Evolutionary conservation across 331 rosid species (phyloP).

Genomic region (Spiraea crenata): DNA sequence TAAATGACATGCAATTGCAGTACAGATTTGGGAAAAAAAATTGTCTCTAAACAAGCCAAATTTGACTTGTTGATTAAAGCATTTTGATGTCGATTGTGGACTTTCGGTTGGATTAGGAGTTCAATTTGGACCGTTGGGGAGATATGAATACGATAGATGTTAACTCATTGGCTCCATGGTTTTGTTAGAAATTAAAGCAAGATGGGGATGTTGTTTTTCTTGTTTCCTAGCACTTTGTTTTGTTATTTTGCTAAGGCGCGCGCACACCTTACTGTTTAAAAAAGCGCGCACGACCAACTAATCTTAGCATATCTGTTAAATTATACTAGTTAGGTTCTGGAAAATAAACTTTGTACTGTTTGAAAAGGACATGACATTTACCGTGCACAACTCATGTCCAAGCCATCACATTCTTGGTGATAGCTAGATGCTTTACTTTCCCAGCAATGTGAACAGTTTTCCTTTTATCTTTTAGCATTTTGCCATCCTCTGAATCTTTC

Average conservation of each 20-base stretch:
- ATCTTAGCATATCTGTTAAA: too few relatives aligned
- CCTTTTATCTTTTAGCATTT: slow-evolving; percentile 1
- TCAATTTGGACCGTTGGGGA: background rate
- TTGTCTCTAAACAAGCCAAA: background rate
- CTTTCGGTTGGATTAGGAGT: background rate
- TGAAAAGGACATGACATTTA: slow-evolving; percentile 24
- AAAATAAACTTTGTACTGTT: background rate
- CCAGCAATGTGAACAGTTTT: background rate
- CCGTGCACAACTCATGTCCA: slow-evolving; percentile 8
- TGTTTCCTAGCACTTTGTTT: background rate
- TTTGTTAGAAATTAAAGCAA: background rate
- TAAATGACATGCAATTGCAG: slow-evolving; percentile 1
- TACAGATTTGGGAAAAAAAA: background rate
- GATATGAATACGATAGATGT: background rate
- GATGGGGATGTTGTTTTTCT: background rate
- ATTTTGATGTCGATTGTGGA: too few relatives aligned
- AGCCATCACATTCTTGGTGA: slow-evolving; percentile 10
- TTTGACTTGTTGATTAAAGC: background rate
- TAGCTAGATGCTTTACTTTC: background rate
- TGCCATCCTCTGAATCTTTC: slow-evolving; percentile 1
- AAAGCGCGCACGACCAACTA: too few relatives aligned
- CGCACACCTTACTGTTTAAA: too few relatives aligned
- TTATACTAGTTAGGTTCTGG: background rate
- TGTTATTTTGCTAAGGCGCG: too few relatives aligned
- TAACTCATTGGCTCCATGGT: background rate